phyloP scores from a whole-genome alignment of 352 stramenopile species.

The Phytopythium montanum region DNA sequence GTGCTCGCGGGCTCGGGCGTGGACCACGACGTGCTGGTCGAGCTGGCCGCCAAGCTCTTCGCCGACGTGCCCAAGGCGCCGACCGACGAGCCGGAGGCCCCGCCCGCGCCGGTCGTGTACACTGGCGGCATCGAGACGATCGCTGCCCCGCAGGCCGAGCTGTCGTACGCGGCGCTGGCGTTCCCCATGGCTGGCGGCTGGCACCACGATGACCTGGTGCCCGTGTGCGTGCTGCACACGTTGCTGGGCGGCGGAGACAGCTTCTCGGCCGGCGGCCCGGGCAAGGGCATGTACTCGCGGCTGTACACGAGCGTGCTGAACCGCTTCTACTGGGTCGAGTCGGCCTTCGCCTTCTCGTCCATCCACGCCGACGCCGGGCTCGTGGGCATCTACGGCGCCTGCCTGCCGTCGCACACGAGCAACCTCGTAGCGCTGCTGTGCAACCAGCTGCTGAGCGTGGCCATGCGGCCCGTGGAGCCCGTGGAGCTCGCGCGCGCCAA shows the following conservation, averaged over 20 bases:
- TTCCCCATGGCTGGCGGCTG: slow-evolving; percentile 96
- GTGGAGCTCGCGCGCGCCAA: slow-evolving; percentile 94
- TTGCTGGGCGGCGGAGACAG: slow-evolving; percentile 96
- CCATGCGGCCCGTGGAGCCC: slow-evolving; percentile 64
- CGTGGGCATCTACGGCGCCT: slow-evolving; percentile 93
- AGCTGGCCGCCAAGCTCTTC: slow-evolving; percentile 91
- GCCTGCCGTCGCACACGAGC: slow-evolving; percentile 75
- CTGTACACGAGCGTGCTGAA: slow-evolving; percentile 98
- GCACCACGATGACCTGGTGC: slow-evolving; percentile 95
- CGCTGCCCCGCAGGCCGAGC: slow-evolving; percentile 62
- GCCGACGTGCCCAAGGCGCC: slow-evolving; percentile 32
- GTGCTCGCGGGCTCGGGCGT: slow-evolving; percentile 93
- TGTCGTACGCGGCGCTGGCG: slow-evolving; percentile 92
- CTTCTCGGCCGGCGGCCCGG: slow-evolving; percentile 98
- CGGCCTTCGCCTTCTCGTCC: slow-evolving; percentile 95
- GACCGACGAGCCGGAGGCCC: slow-evolving; percentile 12
- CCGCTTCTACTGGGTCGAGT: slow-evolving; percentile 97
- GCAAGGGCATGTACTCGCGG: slow-evolving; percentile 99
- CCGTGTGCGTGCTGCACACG: slow-evolving; percentile 97
- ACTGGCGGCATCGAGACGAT: slow-evolving; percentile 62
- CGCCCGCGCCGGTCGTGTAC: slow-evolving; percentile 51
- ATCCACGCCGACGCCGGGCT: slow-evolving; percentile 95
- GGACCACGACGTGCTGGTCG: slow-evolving; percentile 92
- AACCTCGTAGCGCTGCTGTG: slow-evolving; percentile 93
- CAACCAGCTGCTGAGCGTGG: slow-evolving; percentile 91